A percentile compares a stretch with the other conserved stretches of the same genome.
Conservation (phyloP, 345 rosid genomes). For the Litchi chinensis region DNA sequence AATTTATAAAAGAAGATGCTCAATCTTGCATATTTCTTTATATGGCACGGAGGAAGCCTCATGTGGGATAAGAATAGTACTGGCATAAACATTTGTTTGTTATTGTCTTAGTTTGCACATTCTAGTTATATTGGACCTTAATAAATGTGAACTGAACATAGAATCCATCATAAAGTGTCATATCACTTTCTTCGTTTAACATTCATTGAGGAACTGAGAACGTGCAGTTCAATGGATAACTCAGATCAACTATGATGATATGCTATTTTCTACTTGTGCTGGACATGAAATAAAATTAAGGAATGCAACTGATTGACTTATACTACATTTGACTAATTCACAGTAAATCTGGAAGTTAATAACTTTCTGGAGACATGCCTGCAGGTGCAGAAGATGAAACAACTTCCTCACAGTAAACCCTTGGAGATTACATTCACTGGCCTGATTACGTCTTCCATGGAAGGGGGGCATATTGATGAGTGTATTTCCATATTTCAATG, state of each 20-base stretch:
- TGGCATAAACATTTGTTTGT: neutral
- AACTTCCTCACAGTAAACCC: constrained; percentile 61
- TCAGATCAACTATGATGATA: neutral
- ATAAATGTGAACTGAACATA: neutral
- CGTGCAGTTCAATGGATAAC: neutral
- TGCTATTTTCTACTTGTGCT: neutral
- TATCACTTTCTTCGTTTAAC: neutral
- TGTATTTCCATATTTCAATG: constrained; percentile 67
- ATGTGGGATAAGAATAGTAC: neutral
- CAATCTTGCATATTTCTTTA: neutral
- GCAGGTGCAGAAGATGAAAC: constrained; percentile 75
- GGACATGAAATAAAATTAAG: neutral
- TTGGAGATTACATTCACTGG: constrained; percentile 85
- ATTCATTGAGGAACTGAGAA: neutral
- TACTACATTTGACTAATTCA: neutral
- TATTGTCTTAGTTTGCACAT: neutral
- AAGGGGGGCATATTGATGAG: constrained; percentile 75
- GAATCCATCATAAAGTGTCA: neutral
- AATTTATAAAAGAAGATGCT: neutral
- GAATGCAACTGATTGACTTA: neutral
- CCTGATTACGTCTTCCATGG: constrained; percentile 67
- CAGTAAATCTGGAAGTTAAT: neutral
- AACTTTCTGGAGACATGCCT: neutral
- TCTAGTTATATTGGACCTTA: neutral
- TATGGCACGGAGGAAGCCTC: neutral